Evolutionary conservation across 805 yeast genomes (phyloP).

Genomic region (Priceomyces haplophilus): DNA sequence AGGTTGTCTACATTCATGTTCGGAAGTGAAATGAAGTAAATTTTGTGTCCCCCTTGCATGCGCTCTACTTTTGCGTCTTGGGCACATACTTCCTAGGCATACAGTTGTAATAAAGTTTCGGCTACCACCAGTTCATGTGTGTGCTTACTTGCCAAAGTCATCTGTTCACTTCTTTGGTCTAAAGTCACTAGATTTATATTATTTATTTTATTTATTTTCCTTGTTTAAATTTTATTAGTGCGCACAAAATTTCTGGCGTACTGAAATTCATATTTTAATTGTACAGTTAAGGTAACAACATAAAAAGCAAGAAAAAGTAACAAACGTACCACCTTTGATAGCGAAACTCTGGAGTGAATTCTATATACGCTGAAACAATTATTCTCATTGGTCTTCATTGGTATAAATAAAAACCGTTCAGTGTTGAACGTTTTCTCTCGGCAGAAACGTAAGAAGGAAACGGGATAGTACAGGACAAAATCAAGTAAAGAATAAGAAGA

Average conservation of each 20-base stretch:
- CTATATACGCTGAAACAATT: not conserved
- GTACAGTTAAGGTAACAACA: not conserved
- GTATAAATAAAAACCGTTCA: too few species aligned
- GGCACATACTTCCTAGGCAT: too few species aligned
- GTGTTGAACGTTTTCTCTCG: too few species aligned
- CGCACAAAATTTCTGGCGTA: not conserved
- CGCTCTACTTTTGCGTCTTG: too few species aligned
- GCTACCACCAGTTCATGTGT: not conserved
- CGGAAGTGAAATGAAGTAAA: constrained; percentile 21
- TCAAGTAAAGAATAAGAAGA: not conserved
- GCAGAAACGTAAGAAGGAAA: too few species aligned
- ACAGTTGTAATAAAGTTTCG: not conserved
- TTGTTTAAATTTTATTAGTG: not conserved
- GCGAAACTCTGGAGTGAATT: not conserved
- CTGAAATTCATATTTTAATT: not conserved
- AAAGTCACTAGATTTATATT: too few species aligned
- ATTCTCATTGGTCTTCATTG: not conserved
- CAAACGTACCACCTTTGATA: not conserved
- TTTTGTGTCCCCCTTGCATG: too few species aligned
- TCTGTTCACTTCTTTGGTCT: too few species aligned
- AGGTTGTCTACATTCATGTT: constrained; percentile 19
- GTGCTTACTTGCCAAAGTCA: not conserved
- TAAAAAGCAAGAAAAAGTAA: not conserved
- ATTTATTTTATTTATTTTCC: too few species aligned
- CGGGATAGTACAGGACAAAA: too few species aligned